Conservation (phyloP, 1,284 basidiomycete genomes). For the Apiotrichum veenhuisii region DNA sequence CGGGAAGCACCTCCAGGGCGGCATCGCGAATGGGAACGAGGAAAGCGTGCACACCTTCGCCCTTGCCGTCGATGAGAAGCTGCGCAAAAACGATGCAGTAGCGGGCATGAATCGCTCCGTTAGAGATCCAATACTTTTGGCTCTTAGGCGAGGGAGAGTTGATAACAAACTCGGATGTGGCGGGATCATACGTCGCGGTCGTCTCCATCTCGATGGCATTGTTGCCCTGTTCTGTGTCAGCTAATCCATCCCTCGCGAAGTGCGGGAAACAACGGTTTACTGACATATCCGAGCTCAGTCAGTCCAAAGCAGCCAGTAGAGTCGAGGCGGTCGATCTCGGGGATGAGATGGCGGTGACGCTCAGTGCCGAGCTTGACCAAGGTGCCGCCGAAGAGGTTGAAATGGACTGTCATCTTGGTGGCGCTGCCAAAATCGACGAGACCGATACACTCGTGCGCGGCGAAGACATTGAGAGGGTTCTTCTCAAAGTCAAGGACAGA, state of each 20-base stretch:
- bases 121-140: slow-evolving; percentile 18
- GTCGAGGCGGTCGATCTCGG: slow-evolving; percentile 10
- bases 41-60: slow-evolving; percentile 13
- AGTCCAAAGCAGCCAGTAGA: slow-evolving; percentile 11
- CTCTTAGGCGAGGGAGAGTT: slow-evolving; percentile 8
- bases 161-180: slow-evolving; percentile 10
- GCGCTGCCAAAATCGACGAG: slow-evolving; percentile 8
- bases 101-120: slow-evolving; percentile 11
- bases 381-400: slow-evolving; percentile 18
- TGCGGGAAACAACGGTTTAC: no score
- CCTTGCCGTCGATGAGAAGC: slow-evolving; percentile 6
- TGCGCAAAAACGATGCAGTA: slow-evolving; percentile 18
- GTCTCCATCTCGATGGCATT: slow-evolving; percentile 19
- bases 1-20: slow-evolving; percentile 6
- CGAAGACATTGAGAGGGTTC: slow-evolving; percentile 19
- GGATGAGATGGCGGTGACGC: slow-evolving; percentile 12
- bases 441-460: slow-evolving; percentile 13
- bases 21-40: slow-evolving; percentile 17
- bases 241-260: no score
- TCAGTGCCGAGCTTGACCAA: slow-evolving; percentile 17
- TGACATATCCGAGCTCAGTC: slow-evolving; percentile 2
- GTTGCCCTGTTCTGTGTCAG: no score
- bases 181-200: slow-evolving; percentile 9
- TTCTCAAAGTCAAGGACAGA: slow-evolving; percentile 15
- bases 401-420: slow-evolving; percentile 18